Conservation (phyloP, 1,284 basidiomycete genomes). For the Ustilago loliicola region DNA sequence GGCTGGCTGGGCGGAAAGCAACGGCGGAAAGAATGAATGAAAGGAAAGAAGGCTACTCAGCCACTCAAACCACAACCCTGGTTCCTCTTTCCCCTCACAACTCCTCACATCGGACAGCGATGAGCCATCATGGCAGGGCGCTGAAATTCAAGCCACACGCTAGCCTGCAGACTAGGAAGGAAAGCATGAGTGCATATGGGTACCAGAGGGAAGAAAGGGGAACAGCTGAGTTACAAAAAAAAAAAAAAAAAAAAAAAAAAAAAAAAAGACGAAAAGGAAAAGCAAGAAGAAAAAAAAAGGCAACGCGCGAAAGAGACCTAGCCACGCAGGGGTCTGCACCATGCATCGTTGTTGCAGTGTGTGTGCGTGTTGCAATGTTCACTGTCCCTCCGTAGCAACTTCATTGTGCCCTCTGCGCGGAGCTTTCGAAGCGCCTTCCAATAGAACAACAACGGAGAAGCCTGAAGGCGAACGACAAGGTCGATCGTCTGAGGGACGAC, state of each 20-base stretch:
- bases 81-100: not conserved
- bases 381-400: not conserved
- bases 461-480: not conserved
- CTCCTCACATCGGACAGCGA: not conserved
- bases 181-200: not conserved
- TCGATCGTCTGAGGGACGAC: not conserved
- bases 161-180: not conserved
- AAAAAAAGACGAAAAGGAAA: not conserved
- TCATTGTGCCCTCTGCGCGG: not conserved
- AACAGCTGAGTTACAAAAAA: not conserved
- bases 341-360: not conserved
- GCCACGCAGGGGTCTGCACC: conserved; percentile 12
- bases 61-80: not conserved
- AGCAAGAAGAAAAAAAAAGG: not conserved
- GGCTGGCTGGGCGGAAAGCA: not conserved
- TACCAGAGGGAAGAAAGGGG: not conserved
- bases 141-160: too few relatives aligned
- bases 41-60: not conserved
- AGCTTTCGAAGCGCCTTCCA: not conserved
- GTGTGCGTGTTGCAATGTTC: not conserved
- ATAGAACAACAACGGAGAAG: not conserved
- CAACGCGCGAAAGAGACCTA: not conserved
- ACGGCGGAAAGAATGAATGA: not conserved
- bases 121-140: not conserved
- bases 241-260: not conserved